phyloP scores from a whole-genome alignment of 2,329 filamentous ascomycete species.

The Aspergillus eucalypticola region DNA sequence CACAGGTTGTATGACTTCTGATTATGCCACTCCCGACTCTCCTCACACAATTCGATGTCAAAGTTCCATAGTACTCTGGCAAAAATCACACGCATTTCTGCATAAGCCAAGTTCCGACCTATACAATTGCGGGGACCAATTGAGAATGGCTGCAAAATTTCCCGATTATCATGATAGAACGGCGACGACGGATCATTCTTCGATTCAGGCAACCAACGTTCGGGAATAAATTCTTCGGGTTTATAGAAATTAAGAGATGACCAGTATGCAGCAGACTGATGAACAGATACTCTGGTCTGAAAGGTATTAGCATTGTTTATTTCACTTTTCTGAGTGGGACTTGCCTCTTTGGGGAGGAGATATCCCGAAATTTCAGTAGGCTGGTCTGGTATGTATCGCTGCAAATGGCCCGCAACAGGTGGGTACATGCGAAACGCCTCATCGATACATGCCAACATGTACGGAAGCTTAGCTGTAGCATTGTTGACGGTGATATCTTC shows the following conservation, averaged over 20 bases:
- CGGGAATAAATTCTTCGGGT: conserved; percentile 49
- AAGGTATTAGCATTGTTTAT: background rate
- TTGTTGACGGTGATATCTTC: conserved; percentile 34
- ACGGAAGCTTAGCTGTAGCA: conserved; percentile 30
- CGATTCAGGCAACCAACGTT: conserved; percentile 45
- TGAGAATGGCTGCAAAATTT: conserved; percentile 51
- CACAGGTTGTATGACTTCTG: conserved; percentile 43
- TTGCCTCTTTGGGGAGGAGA: conserved; percentile 1
- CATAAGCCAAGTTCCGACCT: conserved; percentile 51
- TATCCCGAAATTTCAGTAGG: conserved; percentile 10
- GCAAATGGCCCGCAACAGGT: conserved; percentile 22
- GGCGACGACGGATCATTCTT: conserved; percentile 22
- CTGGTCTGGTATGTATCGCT: conserved; percentile 10
- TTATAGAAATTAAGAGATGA: conserved; percentile 47
- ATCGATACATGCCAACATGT: conserved; percentile 44
- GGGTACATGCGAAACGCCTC: conserved; percentile 47
- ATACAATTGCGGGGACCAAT: conserved; percentile 53
- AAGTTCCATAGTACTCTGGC: conserved; percentile 52
- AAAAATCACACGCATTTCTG: conserved; percentile 53
- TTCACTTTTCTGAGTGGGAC: background rate
- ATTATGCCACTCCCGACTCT: conserved; percentile 38
- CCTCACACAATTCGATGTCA: conserved; percentile 45
- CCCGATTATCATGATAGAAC: conserved; percentile 46
- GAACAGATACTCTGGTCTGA: conserved; percentile 46
- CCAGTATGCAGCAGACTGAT: conserved; percentile 48